A percentile compares a stretch with the other conserved stretches of the same genome.
Conservation (phyloP, 1,284 basidiomycete species). For the Austropuccinia psidii region DNA sequence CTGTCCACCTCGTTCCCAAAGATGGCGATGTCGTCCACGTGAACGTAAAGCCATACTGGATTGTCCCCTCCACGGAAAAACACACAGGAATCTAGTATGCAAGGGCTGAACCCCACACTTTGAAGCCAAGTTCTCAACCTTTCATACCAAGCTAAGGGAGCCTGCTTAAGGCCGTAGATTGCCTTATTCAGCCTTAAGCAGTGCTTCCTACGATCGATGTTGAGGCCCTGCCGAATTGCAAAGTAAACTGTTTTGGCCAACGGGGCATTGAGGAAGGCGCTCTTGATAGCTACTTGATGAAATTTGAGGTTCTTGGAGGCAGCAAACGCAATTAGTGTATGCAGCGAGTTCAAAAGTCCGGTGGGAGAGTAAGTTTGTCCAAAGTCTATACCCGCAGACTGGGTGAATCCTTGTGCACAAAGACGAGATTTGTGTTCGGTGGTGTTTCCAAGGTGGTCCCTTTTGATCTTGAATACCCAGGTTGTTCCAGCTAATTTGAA, state of each 20-base stretch:
- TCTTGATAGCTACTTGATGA: neutral
- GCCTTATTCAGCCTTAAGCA: neutral
- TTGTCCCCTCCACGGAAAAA: neutral
- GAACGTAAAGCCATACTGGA: neutral
- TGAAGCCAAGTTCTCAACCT: neutral
- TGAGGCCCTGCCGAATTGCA: too few species aligned
- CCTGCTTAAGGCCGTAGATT: neutral
- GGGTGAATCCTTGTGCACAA: neutral
- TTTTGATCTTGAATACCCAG: conserved; percentile 17
- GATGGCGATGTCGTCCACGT: neutral
- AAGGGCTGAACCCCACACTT: neutral
- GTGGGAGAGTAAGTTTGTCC: neutral
- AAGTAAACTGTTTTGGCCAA: too few species aligned
- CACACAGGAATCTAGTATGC: neutral
- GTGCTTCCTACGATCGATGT: neutral
- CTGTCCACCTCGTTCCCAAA: neutral
- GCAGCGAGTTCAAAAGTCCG: neutral
- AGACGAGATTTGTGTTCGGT: neutral
- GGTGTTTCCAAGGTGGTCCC: neutral
- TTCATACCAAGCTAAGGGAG: neutral
- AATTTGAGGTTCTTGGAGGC: neutral
- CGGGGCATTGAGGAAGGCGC: neutral
- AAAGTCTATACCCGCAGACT: neutral
- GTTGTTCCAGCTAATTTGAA: too few species aligned
- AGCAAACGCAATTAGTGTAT: neutral